Percentiles rank a stretch among this genome's conserved stretches.
Conservation (phyloP, 2,329 filamentous ascomycete genomes). For the Hypoxylon sp. region DNA sequence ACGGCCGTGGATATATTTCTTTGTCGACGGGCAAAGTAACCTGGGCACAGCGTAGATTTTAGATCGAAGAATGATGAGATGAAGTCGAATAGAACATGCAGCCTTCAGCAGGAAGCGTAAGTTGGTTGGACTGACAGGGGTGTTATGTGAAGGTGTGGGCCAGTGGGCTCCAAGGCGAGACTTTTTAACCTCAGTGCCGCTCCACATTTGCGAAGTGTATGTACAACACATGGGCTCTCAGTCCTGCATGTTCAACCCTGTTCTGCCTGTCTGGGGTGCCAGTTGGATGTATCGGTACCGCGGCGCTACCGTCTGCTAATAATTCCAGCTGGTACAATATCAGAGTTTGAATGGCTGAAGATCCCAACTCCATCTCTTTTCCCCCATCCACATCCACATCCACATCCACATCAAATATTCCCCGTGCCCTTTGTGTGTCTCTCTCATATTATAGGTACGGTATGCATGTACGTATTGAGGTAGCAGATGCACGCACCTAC, state of each 20-base stretch:
- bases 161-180: slow-evolving; percentile 46
- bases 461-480: slow-evolving; percentile 9
- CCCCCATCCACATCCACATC: slow-evolving; percentile 16
- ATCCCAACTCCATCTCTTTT: slow-evolving; percentile 39
- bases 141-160: slow-evolving; percentile 38
- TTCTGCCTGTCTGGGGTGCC: slow-evolving; percentile 1
- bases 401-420: slow-evolving; percentile 30
- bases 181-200: slow-evolving; percentile 46
- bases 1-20: slow-evolving; percentile 20
- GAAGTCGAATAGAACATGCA: slow-evolving; percentile 55
- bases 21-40: slow-evolving; percentile 31
- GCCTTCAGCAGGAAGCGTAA: slow-evolving; percentile 50
- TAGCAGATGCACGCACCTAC: neutral
- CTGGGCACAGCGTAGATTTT: slow-evolving; percentile 31
- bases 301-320: slow-evolving; percentile 36
- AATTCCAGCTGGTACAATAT: slow-evolving; percentile 45
- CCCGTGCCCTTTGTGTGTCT: slow-evolving; percentile 33
- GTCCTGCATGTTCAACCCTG: slow-evolving; percentile 17
- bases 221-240: slow-evolving; percentile 42
- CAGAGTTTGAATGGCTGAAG: slow-evolving; percentile 47
- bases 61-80: slow-evolving; percentile 51
- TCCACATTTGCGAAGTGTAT: slow-evolving; percentile 43
- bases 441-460: slow-evolving; percentile 10
- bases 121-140: slow-evolving; percentile 52
- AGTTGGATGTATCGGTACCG: slow-evolving; percentile 36